phyloP scores from a whole-genome alignment of 2,329 filamentous ascomycete genomes.

The Tolypocladium inflatum region DNA sequence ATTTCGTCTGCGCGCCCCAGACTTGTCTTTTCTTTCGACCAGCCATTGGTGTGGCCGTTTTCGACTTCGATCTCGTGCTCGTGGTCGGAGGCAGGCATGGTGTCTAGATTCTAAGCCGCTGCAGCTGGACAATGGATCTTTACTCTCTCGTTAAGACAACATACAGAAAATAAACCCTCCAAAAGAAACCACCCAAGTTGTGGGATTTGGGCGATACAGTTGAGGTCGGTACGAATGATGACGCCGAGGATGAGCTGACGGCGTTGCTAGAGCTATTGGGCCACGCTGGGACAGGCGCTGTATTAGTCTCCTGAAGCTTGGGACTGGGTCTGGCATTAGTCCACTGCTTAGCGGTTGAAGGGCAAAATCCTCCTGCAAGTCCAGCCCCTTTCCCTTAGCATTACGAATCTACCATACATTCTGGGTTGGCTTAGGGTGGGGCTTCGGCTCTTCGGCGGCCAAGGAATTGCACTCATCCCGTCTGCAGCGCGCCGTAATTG shows the following conservation, averaged over 20 bases:
- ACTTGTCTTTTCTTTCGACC: neutral
- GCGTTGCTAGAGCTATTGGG: neutral
- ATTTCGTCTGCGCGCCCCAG: constrained; percentile 1
- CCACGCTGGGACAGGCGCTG: neutral
- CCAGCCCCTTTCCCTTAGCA: too few relatives aligned
- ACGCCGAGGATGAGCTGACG: neutral
- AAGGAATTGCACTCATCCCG: neutral
- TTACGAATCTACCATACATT: neutral
- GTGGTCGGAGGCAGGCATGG: neutral
- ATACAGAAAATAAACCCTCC: neutral
- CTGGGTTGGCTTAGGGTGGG: neutral
- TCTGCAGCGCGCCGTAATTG: neutral
- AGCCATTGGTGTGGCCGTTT: neutral
- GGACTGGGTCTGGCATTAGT: neutral
- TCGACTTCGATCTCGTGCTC: neutral
- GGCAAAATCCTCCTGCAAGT: neutral
- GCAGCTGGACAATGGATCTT: neutral
- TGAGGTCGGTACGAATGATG: neutral
- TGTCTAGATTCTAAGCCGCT: neutral
- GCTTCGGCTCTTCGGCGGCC: neutral
- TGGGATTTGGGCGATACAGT: neutral
- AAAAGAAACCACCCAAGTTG: neutral
- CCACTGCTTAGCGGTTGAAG: neutral
- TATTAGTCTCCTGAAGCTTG: neutral
- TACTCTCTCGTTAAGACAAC: neutral